A percentile compares a stretch with the other conserved stretches of the same genome.
Conservation (phyloP, 2,329 filamentous ascomycete genomes). For the Zymoseptoria ardabiliae region DNA sequence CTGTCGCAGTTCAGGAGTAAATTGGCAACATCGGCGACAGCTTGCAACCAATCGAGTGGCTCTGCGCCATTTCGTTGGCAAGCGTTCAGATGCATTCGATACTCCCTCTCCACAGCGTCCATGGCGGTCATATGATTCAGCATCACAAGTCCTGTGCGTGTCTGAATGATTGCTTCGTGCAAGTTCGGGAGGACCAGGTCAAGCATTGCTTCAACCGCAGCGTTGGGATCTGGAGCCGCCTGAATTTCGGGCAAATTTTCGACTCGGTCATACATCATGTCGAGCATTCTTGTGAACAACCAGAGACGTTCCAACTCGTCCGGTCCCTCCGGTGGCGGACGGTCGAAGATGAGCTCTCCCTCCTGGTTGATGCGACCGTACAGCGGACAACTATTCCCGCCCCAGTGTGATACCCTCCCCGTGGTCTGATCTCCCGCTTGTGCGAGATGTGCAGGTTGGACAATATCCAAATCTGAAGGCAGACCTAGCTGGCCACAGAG, state of each 20-base stretch:
- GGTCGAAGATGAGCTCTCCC: neutral
- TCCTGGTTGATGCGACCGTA: neutral
- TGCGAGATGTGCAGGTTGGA: neutral
- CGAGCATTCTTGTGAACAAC: neutral
- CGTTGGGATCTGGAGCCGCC: neutral
- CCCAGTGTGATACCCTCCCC: neutral
- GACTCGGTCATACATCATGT: neutral
- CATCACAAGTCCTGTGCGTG: neutral
- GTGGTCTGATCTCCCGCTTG: neutral
- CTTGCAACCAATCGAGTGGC: neutral
- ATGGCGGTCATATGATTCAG: neutral
- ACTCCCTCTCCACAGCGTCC: neutral
- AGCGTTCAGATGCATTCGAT: neutral
- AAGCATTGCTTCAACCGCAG: neutral
- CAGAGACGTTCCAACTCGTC: neutral
- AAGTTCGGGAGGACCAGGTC: neutral
- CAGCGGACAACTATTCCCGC: neutral
- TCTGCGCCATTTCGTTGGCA: neutral
- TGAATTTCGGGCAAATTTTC: neutral
- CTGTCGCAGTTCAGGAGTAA: neutral
- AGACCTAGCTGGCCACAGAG: slow-evolving; percentile 1
- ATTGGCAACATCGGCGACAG: neutral
- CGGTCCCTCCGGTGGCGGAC: neutral
- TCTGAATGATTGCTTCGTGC: neutral
- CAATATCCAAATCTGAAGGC: neutral